Evolutionary conservation across 2,329 filamentous ascomycete species (phyloP).

Genomic region (Xylaria sp.): DNA sequence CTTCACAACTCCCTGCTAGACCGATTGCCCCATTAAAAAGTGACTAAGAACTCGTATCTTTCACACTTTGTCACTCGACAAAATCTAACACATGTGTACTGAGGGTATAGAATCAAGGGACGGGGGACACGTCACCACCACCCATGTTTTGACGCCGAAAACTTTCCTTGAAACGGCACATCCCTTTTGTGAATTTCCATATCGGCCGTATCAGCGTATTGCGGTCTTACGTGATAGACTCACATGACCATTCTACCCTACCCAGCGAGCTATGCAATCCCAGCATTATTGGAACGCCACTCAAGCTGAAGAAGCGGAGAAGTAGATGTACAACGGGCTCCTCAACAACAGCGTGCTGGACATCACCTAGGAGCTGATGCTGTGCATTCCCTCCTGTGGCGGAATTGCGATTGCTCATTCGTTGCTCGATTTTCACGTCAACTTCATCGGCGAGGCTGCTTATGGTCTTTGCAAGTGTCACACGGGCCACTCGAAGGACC

Average conservation of each 20-base stretch:
- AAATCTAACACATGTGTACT: background rate
- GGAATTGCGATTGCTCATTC: constrained; percentile 54
- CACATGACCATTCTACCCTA: background rate
- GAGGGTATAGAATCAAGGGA: background rate
- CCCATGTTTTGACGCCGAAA: background rate
- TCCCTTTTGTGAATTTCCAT: background rate
- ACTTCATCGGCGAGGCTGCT: constrained; percentile 60
- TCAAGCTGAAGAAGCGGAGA: background rate
- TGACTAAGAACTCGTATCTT: background rate
- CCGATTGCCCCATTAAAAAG: background rate
- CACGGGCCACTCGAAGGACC: no score
- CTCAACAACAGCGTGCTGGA: background rate
- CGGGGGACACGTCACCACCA: background rate
- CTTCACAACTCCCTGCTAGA: no score
- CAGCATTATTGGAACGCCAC: no score
- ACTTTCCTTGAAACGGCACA: background rate
- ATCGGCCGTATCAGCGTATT: background rate
- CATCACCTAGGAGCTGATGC: background rate
- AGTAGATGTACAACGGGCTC: background rate
- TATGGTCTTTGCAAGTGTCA: constrained; percentile 64
- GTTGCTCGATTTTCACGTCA: constrained; percentile 58
- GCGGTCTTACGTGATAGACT: background rate
- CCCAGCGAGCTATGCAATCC: background rate
- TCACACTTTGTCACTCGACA: background rate
- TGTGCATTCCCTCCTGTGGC: constrained; percentile 15